Percentiles rank a stretch among this genome's conserved stretches.
Evolutionary conservation across 1,139 yeast species (phyloP).

Genomic region (Casaregolazyma lundiana): DNA sequence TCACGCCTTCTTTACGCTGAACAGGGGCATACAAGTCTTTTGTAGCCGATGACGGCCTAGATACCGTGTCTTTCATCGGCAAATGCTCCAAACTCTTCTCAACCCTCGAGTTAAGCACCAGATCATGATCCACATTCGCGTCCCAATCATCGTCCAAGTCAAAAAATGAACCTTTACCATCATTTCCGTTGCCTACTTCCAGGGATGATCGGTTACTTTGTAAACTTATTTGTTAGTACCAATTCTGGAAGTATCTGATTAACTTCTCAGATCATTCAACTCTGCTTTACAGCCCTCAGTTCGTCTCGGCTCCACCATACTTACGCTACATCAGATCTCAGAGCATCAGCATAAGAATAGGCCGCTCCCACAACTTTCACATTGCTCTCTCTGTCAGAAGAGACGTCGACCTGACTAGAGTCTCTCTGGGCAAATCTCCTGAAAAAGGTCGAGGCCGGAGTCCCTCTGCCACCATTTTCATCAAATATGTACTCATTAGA

Average conservation of each 20-base stretch:
- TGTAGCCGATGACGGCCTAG: constrained; percentile 16
- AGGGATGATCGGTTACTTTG: neutral
- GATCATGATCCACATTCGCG: constrained; percentile 63
- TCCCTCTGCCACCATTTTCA: constrained; percentile 65
- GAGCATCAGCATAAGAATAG: constrained; percentile 38
- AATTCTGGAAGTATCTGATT: neutral
- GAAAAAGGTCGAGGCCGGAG: constrained; percentile 55
- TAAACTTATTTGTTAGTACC: neutral
- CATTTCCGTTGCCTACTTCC: neutral
- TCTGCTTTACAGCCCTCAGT: neutral
- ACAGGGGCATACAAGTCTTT: constrained; percentile 19
- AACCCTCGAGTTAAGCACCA: constrained; percentile 33
- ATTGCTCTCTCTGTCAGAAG: constrained; percentile 4
- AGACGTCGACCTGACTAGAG: neutral
- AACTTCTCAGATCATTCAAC: too few species aligned
- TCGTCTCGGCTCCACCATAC: neutral
- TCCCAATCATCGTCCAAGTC: constrained; percentile 93
- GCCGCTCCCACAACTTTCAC: constrained; percentile 40
- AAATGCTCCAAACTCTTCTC: constrained; percentile 33
- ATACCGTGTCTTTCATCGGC: constrained; percentile 14
- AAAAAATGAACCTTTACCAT: constrained; percentile 25
- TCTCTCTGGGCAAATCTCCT: constrained; percentile 42
- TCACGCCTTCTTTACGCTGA: constrained; percentile 22
- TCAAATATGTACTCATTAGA: constrained; percentile 61
- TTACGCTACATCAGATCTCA: constrained; percentile 21